Evolutionary conservation across 75 land plant species (phyloP).

Genomic region (Pinus taeda): DNA sequence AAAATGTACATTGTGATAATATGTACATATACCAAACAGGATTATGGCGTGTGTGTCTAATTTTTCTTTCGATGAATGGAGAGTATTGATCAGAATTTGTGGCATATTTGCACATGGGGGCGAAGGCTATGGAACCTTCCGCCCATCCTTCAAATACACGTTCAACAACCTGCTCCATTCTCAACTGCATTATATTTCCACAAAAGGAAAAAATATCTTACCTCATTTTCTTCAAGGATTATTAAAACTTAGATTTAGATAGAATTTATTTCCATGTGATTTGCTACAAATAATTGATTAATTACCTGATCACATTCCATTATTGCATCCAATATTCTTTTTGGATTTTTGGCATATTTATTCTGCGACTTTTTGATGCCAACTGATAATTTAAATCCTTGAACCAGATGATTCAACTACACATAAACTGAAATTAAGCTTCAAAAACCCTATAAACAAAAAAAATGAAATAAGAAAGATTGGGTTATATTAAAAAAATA

Average conservation of each 20-base stretch:
- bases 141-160: slow-evolving; percentile 76
- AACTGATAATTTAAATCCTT: slow-evolving; percentile 85
- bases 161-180: slow-evolving; percentile 37
- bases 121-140: slow-evolving; percentile 59
- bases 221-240: no score
- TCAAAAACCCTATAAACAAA: no score
- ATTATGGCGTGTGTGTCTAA: slow-evolving; percentile 53
- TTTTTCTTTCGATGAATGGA: slow-evolving; percentile 20
- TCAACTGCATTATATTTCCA: slow-evolving; percentile 31
- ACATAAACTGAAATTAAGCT: not conserved
- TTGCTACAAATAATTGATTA: not conserved
- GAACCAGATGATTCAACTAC: slow-evolving; percentile 65
- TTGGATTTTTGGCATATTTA: slow-evolving; percentile 24
- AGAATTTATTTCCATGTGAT: no score
- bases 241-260: no score
- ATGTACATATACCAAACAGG: slow-evolving; percentile 63
- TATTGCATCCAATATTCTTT: slow-evolving; percentile 43
- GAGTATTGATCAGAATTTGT: slow-evolving; percentile 45
- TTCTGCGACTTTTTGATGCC: slow-evolving; percentile 35
- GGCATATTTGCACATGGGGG: slow-evolving; percentile 78
- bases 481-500: no score
- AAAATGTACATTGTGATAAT: no score
- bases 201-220: no score
- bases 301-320: slow-evolving; percentile 53
- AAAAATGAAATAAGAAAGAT: no score